Conservation (phyloP, 768 basidiomycete genomes). For the Trametes villosa region DNA sequence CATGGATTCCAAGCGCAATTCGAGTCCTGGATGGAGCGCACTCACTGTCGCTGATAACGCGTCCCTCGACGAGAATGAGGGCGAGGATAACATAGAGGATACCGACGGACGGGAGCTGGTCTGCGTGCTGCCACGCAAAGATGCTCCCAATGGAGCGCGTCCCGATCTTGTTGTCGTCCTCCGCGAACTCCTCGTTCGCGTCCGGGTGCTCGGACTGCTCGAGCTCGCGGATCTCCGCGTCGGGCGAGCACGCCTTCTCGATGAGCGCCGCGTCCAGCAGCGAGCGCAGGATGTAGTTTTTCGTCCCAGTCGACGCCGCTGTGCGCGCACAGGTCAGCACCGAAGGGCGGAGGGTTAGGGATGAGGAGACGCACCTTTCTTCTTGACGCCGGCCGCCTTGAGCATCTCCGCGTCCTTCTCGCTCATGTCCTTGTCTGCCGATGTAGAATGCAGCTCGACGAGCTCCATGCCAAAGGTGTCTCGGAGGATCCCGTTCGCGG, state of each 20-base stretch:
- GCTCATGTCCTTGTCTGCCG: slow-evolving; percentile 52
- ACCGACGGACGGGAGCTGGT: slow-evolving; percentile 73
- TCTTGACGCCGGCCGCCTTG: slow-evolving; percentile 62
- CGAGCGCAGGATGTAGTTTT: slow-evolving; percentile 85
- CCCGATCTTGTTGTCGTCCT: slow-evolving; percentile 49
- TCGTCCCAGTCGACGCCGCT: slow-evolving; percentile 66
- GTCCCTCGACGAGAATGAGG: slow-evolving; percentile 81
- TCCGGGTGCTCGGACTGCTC: slow-evolving; percentile 54
- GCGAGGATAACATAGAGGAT: slow-evolving; percentile 82
- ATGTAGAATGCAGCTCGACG: slow-evolving; percentile 73
- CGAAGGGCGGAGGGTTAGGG: neutral
- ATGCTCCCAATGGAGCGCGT: slow-evolving; percentile 65
- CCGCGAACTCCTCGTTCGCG: slow-evolving; percentile 51
- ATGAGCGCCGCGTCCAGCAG: slow-evolving; percentile 65
- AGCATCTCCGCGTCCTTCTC: slow-evolving; percentile 51
- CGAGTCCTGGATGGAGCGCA: slow-evolving; percentile 11
- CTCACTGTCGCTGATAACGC: slow-evolving; percentile 76
- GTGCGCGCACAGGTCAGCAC: neutral
- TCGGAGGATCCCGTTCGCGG: slow-evolving; percentile 66
- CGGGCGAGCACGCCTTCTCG: slow-evolving; percentile 57
- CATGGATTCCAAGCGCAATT: neutral
- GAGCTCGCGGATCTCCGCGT: slow-evolving; percentile 46
- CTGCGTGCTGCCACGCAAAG: slow-evolving; percentile 69
- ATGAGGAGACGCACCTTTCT: slow-evolving; percentile 54
- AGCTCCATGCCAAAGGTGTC: slow-evolving; percentile 84